Evolutionary conservation across 257 asterid species (phyloP), one percentile per base, ranked within the genome.

Genomic region (Forsythia viridissima): DNA sequence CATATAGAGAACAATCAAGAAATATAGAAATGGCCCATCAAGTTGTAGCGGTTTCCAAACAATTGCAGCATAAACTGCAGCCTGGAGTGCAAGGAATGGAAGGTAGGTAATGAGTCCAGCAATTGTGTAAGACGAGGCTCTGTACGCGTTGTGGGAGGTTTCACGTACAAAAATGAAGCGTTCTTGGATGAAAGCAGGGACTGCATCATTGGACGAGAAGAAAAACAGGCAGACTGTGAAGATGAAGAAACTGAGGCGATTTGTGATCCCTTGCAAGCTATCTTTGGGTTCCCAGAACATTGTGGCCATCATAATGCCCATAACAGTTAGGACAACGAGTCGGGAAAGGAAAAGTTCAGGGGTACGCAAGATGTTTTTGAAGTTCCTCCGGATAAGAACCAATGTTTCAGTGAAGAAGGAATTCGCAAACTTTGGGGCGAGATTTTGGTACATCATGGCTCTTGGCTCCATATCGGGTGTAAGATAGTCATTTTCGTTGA

Each of bases 221-320:
- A 92, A 93, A 77, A 93, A 88, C 77, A 90, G 90, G 77, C 96
- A 90, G 68, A 91, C 96, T 0, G 97, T 90, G 82, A 93, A 93
- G 83, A 93, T 92, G 86, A 92, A 88, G 93, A 93, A 92, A 83
- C 96, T 89, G 36, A 92, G 82, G 15, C 89, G 89, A 80, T 92
- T 86, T 42, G 98, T 93, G 69, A 93, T 88, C 15, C 97, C 98
- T 36, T 90, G 97, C 44, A 69, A 46, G 59, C 48, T 38, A 30
- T 80, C 30, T n/a, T 76, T 37, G 0, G 98, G 98, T 55, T 83
- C 80, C 87, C 80, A 82, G 80, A 93, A 92, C 98, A 93, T 87
- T 59, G 94, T 93, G 74, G 94, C 97, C 98, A 93, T 92, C 97
- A 93, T 92, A 80, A 92, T 10, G 15, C 94, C 98, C 98, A 93